Percentiles rank a stretch among this genome's conserved stretches.
Evolutionary conservation across 331 rosid species (phyloP).

Genomic region (Quercus tomentella): DNA sequence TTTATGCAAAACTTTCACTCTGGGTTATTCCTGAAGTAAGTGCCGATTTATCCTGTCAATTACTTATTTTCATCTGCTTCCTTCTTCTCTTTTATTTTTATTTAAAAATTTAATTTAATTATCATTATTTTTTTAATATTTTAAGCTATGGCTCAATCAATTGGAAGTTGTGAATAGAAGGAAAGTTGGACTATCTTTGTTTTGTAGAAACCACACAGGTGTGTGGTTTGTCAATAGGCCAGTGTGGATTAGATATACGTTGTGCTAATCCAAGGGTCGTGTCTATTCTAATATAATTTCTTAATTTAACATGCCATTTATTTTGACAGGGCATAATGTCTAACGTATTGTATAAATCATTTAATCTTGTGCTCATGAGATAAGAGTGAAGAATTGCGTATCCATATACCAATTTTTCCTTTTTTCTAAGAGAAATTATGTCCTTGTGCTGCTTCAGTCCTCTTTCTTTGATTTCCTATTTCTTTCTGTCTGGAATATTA

Average conservation of each 20-base stretch:
- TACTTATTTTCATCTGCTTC: background rate
- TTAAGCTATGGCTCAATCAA: background rate
- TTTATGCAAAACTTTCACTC: constrained; percentile 82
- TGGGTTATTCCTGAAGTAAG: constrained; percentile 98
- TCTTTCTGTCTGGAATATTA: background rate
- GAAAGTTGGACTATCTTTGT: background rate
- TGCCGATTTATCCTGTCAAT: background rate
- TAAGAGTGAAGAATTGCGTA: background rate
- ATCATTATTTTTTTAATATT: background rate
- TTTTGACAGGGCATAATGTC: background rate
- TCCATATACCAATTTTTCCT: background rate
- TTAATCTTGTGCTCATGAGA: background rate
- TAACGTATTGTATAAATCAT: background rate
- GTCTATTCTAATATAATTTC: background rate
- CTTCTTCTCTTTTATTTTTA: background rate
- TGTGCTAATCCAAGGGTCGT: background rate
- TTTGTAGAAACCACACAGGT: background rate
- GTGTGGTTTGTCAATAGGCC: background rate
- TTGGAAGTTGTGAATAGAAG: background rate
- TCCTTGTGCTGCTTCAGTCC: background rate
- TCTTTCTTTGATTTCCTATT: background rate
- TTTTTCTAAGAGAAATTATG: background rate
- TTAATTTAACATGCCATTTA: background rate
- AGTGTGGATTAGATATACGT: background rate
- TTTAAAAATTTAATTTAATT: too few relatives aligned